Percentiles rank a stretch among this genome's conserved stretches.
Conservation (phyloP, 1,284 basidiomycete genomes). For the Abortiporus biennis region DNA sequence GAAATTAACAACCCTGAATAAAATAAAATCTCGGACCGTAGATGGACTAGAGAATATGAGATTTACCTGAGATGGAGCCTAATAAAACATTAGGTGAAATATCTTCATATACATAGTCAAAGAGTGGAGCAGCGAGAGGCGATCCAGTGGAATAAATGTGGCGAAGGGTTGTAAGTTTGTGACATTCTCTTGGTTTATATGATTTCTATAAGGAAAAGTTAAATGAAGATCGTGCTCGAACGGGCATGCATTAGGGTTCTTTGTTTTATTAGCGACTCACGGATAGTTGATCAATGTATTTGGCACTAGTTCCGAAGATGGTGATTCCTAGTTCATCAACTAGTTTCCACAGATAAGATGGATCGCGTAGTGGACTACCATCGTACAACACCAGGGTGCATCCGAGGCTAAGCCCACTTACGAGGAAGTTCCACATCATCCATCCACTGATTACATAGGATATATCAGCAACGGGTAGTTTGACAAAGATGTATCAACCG, state of each 20-base stretch:
- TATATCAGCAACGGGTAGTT: background rate
- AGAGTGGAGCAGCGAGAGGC: constrained; percentile 70
- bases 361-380: constrained; percentile 75
- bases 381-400: constrained; percentile 80
- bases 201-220: constrained; percentile 38
- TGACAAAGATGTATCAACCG: constrained; percentile 10
- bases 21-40: background rate
- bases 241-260: background rate
- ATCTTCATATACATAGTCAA: constrained; percentile 74
- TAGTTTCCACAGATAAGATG: constrained; percentile 66
- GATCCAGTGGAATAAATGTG: constrained; percentile 85
- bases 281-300: constrained; percentile 75
- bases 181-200: constrained; percentile 62
- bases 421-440: constrained; percentile 87
- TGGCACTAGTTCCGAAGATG: constrained; percentile 81
- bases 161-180: constrained; percentile 53
- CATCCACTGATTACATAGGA: constrained; percentile 48
- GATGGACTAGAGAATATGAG: constrained; percentile 2
- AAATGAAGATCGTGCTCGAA: background rate
- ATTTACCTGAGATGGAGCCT: constrained; percentile 72
- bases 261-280: constrained; percentile 32
- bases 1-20: constrained; percentile 9
- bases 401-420: constrained; percentile 65
- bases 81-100: constrained; percentile 66
- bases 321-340: constrained; percentile 72